Evolutionary conservation across 2,329 filamentous ascomycete genomes (phyloP), one percentile per base, ranked within the genome.

Genomic region (Periconia sp.): DNA sequence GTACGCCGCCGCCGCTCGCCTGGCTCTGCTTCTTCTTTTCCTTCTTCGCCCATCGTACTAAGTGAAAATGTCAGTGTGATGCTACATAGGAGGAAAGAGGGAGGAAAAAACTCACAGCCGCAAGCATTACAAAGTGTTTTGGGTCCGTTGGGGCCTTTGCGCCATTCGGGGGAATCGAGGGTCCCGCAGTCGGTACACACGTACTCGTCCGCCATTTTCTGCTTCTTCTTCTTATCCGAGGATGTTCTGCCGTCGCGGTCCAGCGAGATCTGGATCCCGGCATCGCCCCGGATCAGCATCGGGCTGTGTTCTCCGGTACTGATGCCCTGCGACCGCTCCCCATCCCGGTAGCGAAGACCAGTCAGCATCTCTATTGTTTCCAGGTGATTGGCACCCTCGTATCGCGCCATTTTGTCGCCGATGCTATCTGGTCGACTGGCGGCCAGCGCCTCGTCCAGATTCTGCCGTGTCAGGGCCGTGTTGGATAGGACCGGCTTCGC

Each of bases 71-170:
- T 69, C 47, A 70, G 65, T 45, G 57, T 27, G 23, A 27, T 27
- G 23, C 8, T 27, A 8, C 3, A 5, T 8, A 37, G 23, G 27
- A 40, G n/a, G 11, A 15, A 1, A 41, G 20, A 37, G 14, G 9
- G 5, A 30, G 13, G 8, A 18, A 1, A 14, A 37, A 2, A 79
- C 81, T 76, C 64, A 83, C 83, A 90, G 86, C 93, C 93, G 70
- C 93, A 97, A 8, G 93, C 93, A 76, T 97, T 97, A 75, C 93
- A 97, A 13, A 97, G 78, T 9, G 93, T 97, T 75, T 97, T 97
- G 1, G 92, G 92, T 2, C 93, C 93, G 58, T 85, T 91, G 0
- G 93, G 93, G 0, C 93, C 93, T 73, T 96, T 97, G 57, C 93
- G 83, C 93, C 93, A 97, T 78, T 97, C 93, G 0, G 93, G 93